A percentile compares a stretch with the other conserved stretches of the same genome.
Conservation (phyloP, 2,329 filamentous ascomycete genomes). For the Ophiocordyceps camponoti-saundersi region DNA sequence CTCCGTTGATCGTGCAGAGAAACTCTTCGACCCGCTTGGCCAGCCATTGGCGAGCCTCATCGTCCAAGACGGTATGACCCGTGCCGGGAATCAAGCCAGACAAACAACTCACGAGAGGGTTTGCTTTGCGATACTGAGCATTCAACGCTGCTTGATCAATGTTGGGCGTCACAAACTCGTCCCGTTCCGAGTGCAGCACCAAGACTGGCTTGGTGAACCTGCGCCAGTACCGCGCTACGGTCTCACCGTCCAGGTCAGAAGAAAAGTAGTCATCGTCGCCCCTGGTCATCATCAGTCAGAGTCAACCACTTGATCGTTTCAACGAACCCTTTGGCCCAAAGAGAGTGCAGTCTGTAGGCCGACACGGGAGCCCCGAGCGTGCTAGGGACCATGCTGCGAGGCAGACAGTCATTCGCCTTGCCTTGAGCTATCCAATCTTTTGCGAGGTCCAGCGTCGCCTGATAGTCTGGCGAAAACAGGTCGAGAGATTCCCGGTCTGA, state of each 20-base stretch:
- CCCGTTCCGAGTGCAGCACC: conserved; percentile 46
- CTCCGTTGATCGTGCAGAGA: conserved; percentile 13
- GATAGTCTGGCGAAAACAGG: conserved; percentile 25
- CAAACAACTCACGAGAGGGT: conserved; percentile 27
- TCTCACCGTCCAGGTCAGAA: conserved; percentile 46
- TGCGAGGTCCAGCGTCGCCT: conserved; percentile 29
- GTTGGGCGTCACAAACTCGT: conserved; percentile 43
- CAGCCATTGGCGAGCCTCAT: conserved; percentile 30
- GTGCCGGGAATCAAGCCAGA: conserved; percentile 37
- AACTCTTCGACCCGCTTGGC: conserved; percentile 29
- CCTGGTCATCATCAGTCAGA: conserved; percentile 20
- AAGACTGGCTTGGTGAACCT: conserved; percentile 40
- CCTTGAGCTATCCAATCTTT: conserved; percentile 37
- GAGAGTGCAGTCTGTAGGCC: conserved; percentile 33
- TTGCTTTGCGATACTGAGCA: conserved; percentile 34
- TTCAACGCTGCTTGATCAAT: conserved; percentile 43
- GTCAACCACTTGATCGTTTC: neutral
- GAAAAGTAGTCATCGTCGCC: conserved; percentile 82
- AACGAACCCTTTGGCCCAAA: conserved; percentile 31
- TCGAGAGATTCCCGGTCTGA: conserved; percentile 55
- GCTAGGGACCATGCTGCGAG: conserved; percentile 22
- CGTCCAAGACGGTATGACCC: conserved; percentile 29
- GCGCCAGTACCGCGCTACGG: conserved; percentile 48
- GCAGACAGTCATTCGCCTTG: conserved; percentile 36
- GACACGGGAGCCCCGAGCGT: conserved; percentile 28